Base-by-base conservation (phyloP, 176 grass and related monocot species). In the Saccharum spontaneum region DNA sequence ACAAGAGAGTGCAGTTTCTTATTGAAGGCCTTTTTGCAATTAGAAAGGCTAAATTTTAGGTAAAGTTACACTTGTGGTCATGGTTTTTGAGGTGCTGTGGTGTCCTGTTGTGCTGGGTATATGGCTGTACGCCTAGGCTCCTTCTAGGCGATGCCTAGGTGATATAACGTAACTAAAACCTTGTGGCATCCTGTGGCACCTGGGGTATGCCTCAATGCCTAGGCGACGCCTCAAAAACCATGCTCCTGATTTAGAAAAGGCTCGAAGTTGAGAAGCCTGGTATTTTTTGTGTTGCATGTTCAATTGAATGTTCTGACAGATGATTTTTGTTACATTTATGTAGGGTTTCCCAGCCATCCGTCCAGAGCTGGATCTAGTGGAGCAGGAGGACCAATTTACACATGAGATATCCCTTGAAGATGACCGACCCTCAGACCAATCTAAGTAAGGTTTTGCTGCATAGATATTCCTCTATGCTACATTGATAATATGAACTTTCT, bases 1-100 rank as follows among this genome's bases (percentile, higher is more conserved):
- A 98, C 66, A 98, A 98, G 81, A 82, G 96, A 36, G 96, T 98
- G 3, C 96, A 98, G 15, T 98, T 98, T 84, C 43, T 98, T 11
- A 98, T 98, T 26, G 96, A 98, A 94, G 96, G 96, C 18, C 90
- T 98, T 83, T 98, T 98, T 86, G 96, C 96, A 75, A 95, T 98
- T 61, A 90, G 96, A 83, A 98, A 98, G 75, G 95, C 95, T 69
- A 98, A 98, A 78, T 95, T 98, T 88, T 93, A 98, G 95, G 95
- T 98, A 87, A 18, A 37, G 13, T 77, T 71, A 34, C 75, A 60
- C 14, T 87, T 87, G 8, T 73, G 81, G 73, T 36, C 43, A 52
- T 52, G 16, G 49, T 52, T 52, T 52, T 52, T 52, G 16, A 52
- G 49, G 49, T 7, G 49, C 5, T 52, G 18, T 50, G 48, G 13